Base-by-base conservation (phyloP, 164 flowering plant genomes). In the Cinnamomum chago region DNA sequence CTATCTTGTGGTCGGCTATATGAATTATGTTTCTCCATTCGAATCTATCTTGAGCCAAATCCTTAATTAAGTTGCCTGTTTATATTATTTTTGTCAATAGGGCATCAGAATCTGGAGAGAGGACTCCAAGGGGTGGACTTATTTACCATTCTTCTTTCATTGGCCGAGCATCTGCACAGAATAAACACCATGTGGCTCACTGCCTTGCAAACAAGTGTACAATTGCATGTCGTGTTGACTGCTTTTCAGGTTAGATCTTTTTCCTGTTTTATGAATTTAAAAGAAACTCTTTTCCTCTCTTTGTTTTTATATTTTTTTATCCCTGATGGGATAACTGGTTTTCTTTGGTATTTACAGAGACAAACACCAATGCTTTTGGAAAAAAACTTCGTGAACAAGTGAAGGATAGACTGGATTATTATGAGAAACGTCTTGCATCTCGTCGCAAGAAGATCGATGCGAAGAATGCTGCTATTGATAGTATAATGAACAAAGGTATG, bases 141-240 rank as follows among this genome's bases (percentile, higher is more conserved):
- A 96, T 96, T 52, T 96, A 94, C 83, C 98, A 94, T 74, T 94
- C 99, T 47, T 94, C 97, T 67, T 94, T 94, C 66, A 96, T 96
- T 81, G 99, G 97, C 25, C 93, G 95, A 40, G 99, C 99, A 73
- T 92, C 99, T 78, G 84, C 97, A 1, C 67, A 79, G 5, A 96
- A 96, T 80, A 96, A 94, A 79, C 98, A 98, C 5, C 92, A 97
- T 58, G 88, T 96, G 88, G 99, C 98, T 79, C 97, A 98, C 30
- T 96, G 90, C 82, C 97, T 94, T 76, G 97, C 98, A 47, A 94
- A 96, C 86, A 94, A 96, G 85, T 96, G 99, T 77, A 92, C 99
- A 0, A 94, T 94, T 84, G 99, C 98, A 66, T 90, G 97, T 67
- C 92, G 99, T 24, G 90, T 96, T 77, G 99, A 94, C 72, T 91